Evolutionary conservation across 1,284 basidiomycete species (phyloP).

Genomic region (Papiliotrema nemorosa): DNA sequence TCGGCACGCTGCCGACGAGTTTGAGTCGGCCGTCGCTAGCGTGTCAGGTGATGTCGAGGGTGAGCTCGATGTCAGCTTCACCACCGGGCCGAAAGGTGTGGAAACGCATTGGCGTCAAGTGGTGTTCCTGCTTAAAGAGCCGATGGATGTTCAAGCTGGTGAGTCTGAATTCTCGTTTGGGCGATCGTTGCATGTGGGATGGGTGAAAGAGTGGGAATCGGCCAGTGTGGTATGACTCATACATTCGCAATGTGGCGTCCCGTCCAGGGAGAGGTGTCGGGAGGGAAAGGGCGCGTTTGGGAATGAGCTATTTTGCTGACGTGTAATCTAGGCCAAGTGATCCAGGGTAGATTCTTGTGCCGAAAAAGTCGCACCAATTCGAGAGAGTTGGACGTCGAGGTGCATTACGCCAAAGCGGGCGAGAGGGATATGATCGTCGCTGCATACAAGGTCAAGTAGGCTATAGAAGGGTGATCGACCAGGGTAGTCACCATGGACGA

Average conservation of each 20-base stretch:
- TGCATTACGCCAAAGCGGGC: slow-evolving; percentile 58
- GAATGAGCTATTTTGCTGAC: neutral
- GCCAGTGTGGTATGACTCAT: too few relatives aligned
- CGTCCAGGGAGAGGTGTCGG: too few relatives aligned
- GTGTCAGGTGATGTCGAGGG: neutral
- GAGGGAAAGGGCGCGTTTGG: too few relatives aligned
- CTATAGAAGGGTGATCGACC: too few relatives aligned
- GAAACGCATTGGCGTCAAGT: slow-evolving; percentile 99
- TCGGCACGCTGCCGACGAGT: slow-evolving; percentile 32
- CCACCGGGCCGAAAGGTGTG: slow-evolving; percentile 75
- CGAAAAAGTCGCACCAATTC: slow-evolving; percentile 76
- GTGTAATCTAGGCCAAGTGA: slow-evolving; percentile 59
- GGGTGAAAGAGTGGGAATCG: too few relatives aligned
- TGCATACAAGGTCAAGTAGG: slow-evolving; percentile 33
- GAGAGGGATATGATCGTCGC: slow-evolving; percentile 17
- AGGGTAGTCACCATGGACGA: too few relatives aligned
- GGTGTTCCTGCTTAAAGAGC: slow-evolving; percentile 77
- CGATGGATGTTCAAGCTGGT: slow-evolving; percentile 72
- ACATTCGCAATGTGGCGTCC: too few relatives aligned
- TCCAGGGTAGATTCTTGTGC: slow-evolving; percentile 77
- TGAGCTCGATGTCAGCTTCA: slow-evolving; percentile 69
- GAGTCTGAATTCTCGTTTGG: slow-evolving; percentile 20
- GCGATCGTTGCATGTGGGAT: neutral
- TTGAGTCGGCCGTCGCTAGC: slow-evolving; percentile 1
- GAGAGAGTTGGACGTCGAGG: slow-evolving; percentile 86